These are phyloP conservation scores for Xylaria sp. DNA, from an alignment of 2,329 filamentous ascomycete genomes.

Conservation along the genomic window DNA sequence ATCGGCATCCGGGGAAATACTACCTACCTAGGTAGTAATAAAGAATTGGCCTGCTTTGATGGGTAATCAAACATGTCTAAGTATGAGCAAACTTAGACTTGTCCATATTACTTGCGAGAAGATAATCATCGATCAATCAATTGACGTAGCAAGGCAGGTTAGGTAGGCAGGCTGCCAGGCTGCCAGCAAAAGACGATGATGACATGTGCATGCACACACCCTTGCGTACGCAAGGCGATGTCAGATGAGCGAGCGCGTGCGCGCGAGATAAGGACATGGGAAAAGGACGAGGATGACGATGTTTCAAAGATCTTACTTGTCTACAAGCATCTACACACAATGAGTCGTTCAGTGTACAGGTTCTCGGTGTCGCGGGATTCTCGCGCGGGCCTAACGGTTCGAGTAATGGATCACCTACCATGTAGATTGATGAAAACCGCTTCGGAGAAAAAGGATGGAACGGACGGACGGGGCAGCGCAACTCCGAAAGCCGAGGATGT, in stretches of 20 bases:
- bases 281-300: neutral
- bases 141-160: slow-evolving; percentile 3
- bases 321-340: neutral
- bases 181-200: neutral
- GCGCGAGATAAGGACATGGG: neutral
- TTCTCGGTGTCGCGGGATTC: slow-evolving; percentile 7
- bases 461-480: slow-evolving; percentile 1
- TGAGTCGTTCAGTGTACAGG: neutral
- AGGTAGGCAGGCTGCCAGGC: neutral
- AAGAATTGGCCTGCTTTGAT: neutral
- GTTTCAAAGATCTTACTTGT: neutral
- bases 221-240: neutral
- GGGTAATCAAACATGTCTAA: slow-evolving; percentile 6
- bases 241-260: neutral
- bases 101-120: no score
- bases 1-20: neutral
- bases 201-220: slow-evolving; percentile 1
- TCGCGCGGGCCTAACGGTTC: neutral
- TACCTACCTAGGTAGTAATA: slow-evolving; percentile 11
- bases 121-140: neutral
- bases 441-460: slow-evolving; percentile 1
- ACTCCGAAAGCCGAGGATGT: slow-evolving; percentile 18
- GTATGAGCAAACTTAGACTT: neutral
- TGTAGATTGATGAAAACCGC: neutral
- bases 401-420: no score